Percentiles rank a stretch among this genome's conserved stretches.
phyloP scores from a whole-genome alignment of 148 eudicot genomes.

The Salicornia ramosissima region DNA sequence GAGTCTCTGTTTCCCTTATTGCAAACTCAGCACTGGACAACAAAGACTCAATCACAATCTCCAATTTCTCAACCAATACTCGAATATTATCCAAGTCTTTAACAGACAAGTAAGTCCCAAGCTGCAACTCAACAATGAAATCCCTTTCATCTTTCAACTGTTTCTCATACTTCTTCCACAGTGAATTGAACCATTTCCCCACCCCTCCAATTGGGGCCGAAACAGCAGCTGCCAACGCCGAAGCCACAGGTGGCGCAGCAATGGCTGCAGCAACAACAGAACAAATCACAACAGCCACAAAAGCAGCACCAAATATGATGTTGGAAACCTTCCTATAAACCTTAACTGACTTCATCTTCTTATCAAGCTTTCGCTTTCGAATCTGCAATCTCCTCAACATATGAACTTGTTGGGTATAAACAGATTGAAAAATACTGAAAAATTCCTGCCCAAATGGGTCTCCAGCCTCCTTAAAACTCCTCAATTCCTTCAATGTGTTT shows the following conservation, averaged over 20 bases:
- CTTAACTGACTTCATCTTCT: constrained; percentile 44
- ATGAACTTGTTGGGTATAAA: constrained; percentile 27
- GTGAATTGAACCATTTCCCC: constrained; percentile 34
- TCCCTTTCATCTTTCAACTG: constrained; percentile 30
- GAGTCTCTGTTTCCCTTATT: constrained; percentile 10
- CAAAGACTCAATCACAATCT: constrained; percentile 28
- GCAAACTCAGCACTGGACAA: constrained; percentile 31
- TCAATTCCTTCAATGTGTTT: constrained; percentile 27
- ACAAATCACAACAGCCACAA: constrained; percentile 59
- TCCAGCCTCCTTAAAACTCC: constrained; percentile 33
- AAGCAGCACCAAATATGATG: constrained; percentile 53
- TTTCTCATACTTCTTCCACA: constrained; percentile 36
- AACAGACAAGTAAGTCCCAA: constrained; percentile 26
- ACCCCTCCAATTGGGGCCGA: constrained; percentile 29
- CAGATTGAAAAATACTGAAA: constrained; percentile 19
- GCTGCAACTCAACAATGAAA: constrained; percentile 23
- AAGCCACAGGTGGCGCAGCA: constrained; percentile 49
- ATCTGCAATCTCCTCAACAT: constrained; percentile 28
- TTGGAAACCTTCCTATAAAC: constrained; percentile 59
- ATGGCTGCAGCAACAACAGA: constrained; percentile 82
- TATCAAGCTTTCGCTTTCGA: constrained; percentile 53
- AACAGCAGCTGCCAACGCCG: constrained; percentile 33
- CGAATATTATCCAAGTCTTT: constrained; percentile 32
- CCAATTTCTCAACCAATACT: constrained; percentile 24
- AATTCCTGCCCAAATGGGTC: constrained; percentile 34